Evolutionary conservation across 495 filamentous ascomycete species (phyloP).

Genomic region (Cudoniella acicularis): DNA sequence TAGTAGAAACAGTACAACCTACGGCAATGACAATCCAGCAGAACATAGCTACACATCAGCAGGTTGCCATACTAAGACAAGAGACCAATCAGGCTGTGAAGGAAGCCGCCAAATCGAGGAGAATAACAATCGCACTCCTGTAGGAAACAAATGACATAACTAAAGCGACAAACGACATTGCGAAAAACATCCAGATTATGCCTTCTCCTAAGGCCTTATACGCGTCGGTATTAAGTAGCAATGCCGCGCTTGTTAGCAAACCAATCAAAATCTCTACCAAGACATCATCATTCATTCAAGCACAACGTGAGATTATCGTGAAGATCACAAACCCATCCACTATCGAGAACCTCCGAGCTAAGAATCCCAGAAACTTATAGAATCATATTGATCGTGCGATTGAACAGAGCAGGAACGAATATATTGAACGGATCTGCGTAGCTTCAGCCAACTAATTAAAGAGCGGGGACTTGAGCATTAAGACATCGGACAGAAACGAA

Average conservation of each 20-base stretch:
- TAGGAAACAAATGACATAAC: conserved; percentile 5
- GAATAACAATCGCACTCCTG: neutral
- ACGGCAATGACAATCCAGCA: conserved; percentile 1
- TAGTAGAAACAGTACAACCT: neutral
- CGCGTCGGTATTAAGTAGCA: conserved; percentile 5
- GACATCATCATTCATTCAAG: conserved; percentile 7
- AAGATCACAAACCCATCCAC: conserved; percentile 6
- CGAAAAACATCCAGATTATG: neutral
- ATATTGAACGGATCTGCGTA: conserved; percentile 7
- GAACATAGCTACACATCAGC: conserved; percentile 3
- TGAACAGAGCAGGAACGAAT: conserved; percentile 13
- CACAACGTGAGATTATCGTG: conserved; percentile 11
- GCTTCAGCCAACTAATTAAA: conserved; percentile 12
- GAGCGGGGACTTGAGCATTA: conserved; percentile 11
- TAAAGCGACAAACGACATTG: conserved; percentile 4
- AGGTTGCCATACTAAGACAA: conserved; percentile 7
- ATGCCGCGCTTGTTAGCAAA: conserved; percentile 5
- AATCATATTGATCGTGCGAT: conserved; percentile 3
- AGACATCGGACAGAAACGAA: conserved; percentile 4
- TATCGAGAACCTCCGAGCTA: conserved; percentile 4
- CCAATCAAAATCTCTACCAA: conserved; percentile 11
- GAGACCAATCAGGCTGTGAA: conserved; percentile 1
- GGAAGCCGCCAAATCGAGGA: neutral
- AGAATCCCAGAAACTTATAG: conserved; percentile 5
- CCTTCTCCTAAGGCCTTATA: neutral